phyloP scores from a whole-genome alignment of 2,329 filamentous ascomycete species.

The Fusarium caatingaense region DNA sequence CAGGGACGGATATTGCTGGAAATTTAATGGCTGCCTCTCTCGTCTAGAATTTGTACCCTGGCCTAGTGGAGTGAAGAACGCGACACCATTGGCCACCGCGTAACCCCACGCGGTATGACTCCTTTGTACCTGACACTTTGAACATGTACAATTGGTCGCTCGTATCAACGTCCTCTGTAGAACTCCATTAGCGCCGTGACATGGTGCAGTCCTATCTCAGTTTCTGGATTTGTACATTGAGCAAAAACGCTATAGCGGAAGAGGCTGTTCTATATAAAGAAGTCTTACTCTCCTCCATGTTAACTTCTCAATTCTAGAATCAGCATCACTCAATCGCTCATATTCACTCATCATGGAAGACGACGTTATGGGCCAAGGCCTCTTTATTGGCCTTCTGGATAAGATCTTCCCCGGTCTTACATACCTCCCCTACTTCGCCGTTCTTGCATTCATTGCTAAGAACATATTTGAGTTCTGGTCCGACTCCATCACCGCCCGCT shows the following conservation, averaged over 20 bases:
- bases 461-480: not conserved
- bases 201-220: not conserved
- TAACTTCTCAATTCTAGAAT: rapidly evolving
- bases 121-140: too few species aligned
- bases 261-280: not conserved
- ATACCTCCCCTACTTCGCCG: not conserved
- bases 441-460: constrained; percentile 9
- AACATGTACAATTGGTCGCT: too few species aligned
- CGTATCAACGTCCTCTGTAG: too few species aligned
- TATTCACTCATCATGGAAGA: not conserved
- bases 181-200: too few species aligned
- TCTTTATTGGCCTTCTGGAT: not conserved
- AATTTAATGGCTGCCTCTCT: too few species aligned
- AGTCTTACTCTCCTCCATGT: not conserved
- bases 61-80: too few species aligned
- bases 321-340: not conserved
- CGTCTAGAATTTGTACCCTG: too few species aligned
- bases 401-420: constrained; percentile 6
- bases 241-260: not conserved
- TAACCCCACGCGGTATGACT: too few species aligned
- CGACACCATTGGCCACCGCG: too few species aligned
- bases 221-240: too few species aligned
- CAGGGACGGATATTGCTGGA: too few species aligned
- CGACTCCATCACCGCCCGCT: not conserved
- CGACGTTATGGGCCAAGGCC: not conserved